These are phyloP conservation scores for Vitis rupestris DNA, from an alignment of 164 flowering plant species.

Conservation along the genomic window DNA sequence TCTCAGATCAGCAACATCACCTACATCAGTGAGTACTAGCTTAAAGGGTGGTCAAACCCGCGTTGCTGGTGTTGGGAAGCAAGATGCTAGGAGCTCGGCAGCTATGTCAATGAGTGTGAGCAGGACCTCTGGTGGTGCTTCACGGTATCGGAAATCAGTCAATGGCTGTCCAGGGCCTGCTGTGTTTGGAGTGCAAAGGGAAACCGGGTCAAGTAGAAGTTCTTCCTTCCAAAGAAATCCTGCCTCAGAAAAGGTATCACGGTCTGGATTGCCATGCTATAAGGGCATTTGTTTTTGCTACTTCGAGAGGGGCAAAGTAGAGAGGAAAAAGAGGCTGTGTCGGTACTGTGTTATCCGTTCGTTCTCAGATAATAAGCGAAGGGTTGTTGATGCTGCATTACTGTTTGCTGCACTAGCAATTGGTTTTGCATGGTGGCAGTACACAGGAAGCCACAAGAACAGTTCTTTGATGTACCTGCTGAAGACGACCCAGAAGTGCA, in stretches of 20 bases:
- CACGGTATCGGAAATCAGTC: slow-evolving; percentile 58
- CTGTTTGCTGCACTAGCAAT: no score
- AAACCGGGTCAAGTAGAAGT: slow-evolving; percentile 38
- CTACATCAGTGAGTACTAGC: slow-evolving; percentile 27
- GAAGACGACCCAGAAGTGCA: no score
- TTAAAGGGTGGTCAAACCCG: slow-evolving; percentile 28
- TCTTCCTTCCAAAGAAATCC: slow-evolving; percentile 38
- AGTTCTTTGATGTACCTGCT: no score
- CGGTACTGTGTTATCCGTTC: no score
- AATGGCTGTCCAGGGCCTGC: slow-evolving; percentile 51
- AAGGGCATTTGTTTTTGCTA: no score
- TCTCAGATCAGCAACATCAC: slow-evolving; percentile 24
- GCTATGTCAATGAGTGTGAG: slow-evolving; percentile 48
- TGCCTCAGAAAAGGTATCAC: slow-evolving; percentile 50
- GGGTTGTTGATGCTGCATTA: no score
- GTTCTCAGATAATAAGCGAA: no score
- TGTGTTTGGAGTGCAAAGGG: slow-evolving; percentile 54
- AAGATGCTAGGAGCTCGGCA: slow-evolving; percentile 73
- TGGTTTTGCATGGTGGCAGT: no score
- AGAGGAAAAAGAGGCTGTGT: no score
- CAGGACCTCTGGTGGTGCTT: slow-evolving; percentile 42
- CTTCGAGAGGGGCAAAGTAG: no score
- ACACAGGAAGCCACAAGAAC: no score
- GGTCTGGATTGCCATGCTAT: slow-evolving; percentile 23
- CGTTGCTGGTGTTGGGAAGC: slow-evolving; percentile 34